A percentile compares a stretch with the other conserved stretches of the same genome.
Evolutionary conservation across 2,329 filamentous ascomycete species (phyloP).

Genomic region (Fusarium austroafricanum): DNA sequence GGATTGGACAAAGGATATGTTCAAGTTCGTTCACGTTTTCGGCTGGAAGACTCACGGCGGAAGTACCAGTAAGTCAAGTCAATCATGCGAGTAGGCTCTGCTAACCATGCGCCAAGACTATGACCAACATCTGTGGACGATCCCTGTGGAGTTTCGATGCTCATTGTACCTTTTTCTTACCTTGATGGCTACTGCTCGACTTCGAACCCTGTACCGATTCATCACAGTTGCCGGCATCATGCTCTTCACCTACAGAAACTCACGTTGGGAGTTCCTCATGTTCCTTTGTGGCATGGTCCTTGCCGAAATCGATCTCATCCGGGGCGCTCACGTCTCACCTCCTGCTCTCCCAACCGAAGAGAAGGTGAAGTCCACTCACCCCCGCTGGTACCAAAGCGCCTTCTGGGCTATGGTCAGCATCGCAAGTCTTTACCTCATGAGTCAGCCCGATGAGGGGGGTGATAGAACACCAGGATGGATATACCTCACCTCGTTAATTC

Average conservation of each 20-base stretch:
- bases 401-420: constrained; percentile 60
- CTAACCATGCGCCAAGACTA: constrained; percentile 51
- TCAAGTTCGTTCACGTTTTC: constrained; percentile 63
- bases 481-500: constrained; percentile 60
- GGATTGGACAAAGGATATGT: constrained; percentile 62
- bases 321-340: constrained; percentile 56
- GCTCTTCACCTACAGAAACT: constrained; percentile 59
- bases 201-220: constrained; percentile 57
- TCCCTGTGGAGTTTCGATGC: constrained; percentile 69
- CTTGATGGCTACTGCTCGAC: constrained; percentile 61
- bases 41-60: constrained; percentile 62
- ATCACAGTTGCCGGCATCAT: constrained; percentile 56
- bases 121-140: constrained; percentile 72
- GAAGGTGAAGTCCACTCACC: constrained; percentile 20
- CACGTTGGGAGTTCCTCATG: constrained; percentile 66
- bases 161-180: constrained; percentile 68
- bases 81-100: neutral
- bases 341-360: constrained; percentile 44
- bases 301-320: constrained; percentile 65
- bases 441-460: constrained; percentile 52
- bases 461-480: constrained; percentile 66
- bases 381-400: constrained; percentile 26
- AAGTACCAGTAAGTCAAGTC: constrained; percentile 53
- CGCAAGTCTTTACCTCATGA: constrained; percentile 63
- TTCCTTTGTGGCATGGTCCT: constrained; percentile 66